Conservation (phyloP, 768 basidiomycete genomes). For the Leccinum fibrillosum region DNA sequence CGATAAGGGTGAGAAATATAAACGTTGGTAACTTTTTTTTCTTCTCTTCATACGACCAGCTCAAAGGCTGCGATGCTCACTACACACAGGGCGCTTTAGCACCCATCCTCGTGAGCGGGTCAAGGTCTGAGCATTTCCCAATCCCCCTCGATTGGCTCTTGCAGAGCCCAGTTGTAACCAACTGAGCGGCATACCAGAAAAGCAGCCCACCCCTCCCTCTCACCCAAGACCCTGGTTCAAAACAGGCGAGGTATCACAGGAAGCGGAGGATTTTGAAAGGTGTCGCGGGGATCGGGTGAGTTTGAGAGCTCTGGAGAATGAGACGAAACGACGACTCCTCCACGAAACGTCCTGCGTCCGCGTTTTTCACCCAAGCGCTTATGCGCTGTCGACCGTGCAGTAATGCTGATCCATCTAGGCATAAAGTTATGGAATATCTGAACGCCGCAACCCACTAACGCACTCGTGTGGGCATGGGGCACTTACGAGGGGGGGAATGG, state of each 20-base stretch:
- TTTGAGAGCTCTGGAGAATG: neutral
- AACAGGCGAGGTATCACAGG: constrained; percentile 14
- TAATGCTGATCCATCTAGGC: no score
- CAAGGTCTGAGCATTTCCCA: constrained; percentile 71
- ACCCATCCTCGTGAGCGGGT: constrained; percentile 62
- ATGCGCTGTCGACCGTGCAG: no score
- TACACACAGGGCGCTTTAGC: constrained; percentile 41
- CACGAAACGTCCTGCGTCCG: neutral
- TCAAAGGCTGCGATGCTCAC: constrained; percentile 71
- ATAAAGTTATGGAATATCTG: no score
- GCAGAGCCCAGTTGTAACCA: constrained; percentile 56
- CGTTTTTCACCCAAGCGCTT: constrained; percentile 18
- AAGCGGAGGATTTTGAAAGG: constrained; percentile 42
- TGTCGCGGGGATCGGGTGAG: constrained; percentile 55
- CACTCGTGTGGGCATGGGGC: no score
- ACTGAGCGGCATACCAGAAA: constrained; percentile 72
- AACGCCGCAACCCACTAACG: no score
- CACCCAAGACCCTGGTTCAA: constrained; percentile 41
- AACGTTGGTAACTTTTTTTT: neutral
- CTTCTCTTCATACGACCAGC: constrained; percentile 28
- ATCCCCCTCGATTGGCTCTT: constrained; percentile 61
- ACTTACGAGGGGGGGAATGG: no score
- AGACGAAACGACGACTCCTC: no score
- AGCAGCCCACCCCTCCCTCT: constrained; percentile 27
- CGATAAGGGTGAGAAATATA: no score